Base-by-base conservation (phyloP, 352 stramenopile species). In the Paralagenidium karlingii region DNA sequence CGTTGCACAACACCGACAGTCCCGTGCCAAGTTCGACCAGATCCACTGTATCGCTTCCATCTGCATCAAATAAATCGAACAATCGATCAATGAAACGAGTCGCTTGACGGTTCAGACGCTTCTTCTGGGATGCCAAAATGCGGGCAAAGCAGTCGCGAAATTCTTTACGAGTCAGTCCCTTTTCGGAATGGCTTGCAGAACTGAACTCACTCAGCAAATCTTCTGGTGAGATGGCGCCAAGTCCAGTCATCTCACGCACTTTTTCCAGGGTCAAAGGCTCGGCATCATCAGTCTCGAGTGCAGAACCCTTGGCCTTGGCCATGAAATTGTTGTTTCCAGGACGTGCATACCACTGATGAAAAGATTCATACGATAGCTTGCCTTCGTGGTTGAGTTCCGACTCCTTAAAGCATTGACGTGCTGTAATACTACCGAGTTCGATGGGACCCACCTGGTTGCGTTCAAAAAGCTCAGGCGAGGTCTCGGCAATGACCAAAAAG, bases 311-410 rank as follows among this genome's bases (percentile, higher is more conserved):
- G 2, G 38, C 50, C 10, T 42, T 44, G 21, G 43, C 49, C 30
- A 53, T 45, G 12, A 83, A 45, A 24, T 78, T 60, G 10, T 59
- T 67, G 16, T 63, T 58, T 13, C 62, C 64, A 33, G 75, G 67
- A 37, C 76, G 75, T 7, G 64, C 79, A 49, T 87, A 92, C 78
- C 78, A 92, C 47, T 63, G 36, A 8, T 59, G 63, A 40, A 92
- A 92, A 19, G 63, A 69, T 10, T 71, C 58, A 32, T 79, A 89
- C 10, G 75, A 82, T 8, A 92, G 49, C 19, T 78, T 74, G 13
- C 70, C 78, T n/a, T 81, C 57, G 11, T 38, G 22, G 37, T 84
- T 68, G 29, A 87, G 43, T 33, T 47, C 40, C 2, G 78, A 80
- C 45, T 92, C 78, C 0, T 51, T 47, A 25, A 93, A 93, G 51